Evolutionary conservation across 495 filamentous ascomycete species (phyloP), one percentile per base, ranked within the genome.

Genomic region (Trichoderma virens): DNA sequence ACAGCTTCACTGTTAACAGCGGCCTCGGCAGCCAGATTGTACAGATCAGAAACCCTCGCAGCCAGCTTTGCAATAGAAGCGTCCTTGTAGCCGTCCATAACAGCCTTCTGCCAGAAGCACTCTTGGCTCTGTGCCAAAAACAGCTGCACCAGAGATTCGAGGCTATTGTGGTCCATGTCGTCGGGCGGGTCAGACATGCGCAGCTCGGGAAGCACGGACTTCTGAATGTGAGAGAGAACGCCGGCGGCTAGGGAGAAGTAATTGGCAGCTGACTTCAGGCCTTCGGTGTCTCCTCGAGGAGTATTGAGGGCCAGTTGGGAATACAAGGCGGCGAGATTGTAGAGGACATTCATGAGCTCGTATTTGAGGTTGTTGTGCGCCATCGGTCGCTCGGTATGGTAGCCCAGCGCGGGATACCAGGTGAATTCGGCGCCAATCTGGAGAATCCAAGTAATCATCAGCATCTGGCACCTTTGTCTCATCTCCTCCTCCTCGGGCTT

Each of bases 61-160:
- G 94, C 94, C 3, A 98, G 79, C 71, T 92, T 92, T 4, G 94
- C 90, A 62, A 98, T 96, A 0, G 89, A 89, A 11, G 84, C 88
- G 71, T 98, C 94, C 70, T 95, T 96, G 71, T 96, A 83, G 13
- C 87, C 87, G 71, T 97, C 94, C 80, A 93, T 93, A 25, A 96
- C 94, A 2, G 95, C 94, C 71, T 96, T 98, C 63, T 93, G 88
- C 94, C 94, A 98, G 74, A 93, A 97, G 72, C 93, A 97, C 74
- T 98, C 94, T 69, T 98, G 94, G 39, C 87, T 92, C 71, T 98
- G 93, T 16, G 91, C 94, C 0, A 98, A 81, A 60, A 96, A 81
- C 38, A 98, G 81, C 70, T 93, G 82, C 66, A 90, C 87, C 20
- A 97, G 78, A 61, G 91, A 91, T 68, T 92, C 89, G 30, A 98